Percentiles rank a stretch among this genome's conserved stretches.
Evolutionary conservation across 148 eudicot genomes (phyloP).

Genomic region (Silene conica): DNA sequence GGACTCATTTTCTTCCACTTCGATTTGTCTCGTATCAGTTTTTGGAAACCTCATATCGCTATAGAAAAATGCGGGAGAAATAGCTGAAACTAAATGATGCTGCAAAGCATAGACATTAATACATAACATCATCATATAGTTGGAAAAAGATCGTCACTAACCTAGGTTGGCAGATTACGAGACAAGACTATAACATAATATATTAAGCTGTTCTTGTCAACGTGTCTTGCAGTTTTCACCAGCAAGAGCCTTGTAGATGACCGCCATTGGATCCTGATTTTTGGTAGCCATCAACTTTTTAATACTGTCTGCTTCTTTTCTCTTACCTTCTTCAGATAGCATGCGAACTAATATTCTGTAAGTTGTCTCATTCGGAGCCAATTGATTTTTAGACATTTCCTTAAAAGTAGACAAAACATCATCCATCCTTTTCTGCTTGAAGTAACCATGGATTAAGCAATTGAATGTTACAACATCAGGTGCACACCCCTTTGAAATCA

Average conservation of each 20-base stretch:
- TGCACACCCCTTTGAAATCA: conserved; percentile 23
- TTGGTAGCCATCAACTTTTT: background rate
- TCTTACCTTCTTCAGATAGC: background rate
- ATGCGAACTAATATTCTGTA: background rate
- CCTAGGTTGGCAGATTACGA: no score
- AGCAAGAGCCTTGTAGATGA: background rate
- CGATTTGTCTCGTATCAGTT: no score
- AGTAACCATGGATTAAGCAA: conserved; percentile 32
- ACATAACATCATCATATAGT: no score
- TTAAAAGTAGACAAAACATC: conserved; percentile 27
- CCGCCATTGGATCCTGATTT: conserved; percentile 3
- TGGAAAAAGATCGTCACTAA: no score
- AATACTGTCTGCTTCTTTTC: background rate
- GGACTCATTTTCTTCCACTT: no score
- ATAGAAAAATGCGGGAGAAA: no score
- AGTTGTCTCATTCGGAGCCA: background rate
- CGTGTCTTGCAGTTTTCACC: background rate
- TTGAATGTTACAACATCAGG: conserved; percentile 30
- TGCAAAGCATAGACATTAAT: no score
- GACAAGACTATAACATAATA: background rate
- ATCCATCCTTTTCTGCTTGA: conserved; percentile 25
- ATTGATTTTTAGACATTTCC: conserved; percentile 20
- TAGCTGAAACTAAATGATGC: no score
- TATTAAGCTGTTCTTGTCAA: background rate
- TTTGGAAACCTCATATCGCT: no score